These are phyloP conservation scores for Xanthoparmelia taractica DNA, from an alignment of 495 filamentous ascomycete genomes.

Conservation along the genomic window DNA sequence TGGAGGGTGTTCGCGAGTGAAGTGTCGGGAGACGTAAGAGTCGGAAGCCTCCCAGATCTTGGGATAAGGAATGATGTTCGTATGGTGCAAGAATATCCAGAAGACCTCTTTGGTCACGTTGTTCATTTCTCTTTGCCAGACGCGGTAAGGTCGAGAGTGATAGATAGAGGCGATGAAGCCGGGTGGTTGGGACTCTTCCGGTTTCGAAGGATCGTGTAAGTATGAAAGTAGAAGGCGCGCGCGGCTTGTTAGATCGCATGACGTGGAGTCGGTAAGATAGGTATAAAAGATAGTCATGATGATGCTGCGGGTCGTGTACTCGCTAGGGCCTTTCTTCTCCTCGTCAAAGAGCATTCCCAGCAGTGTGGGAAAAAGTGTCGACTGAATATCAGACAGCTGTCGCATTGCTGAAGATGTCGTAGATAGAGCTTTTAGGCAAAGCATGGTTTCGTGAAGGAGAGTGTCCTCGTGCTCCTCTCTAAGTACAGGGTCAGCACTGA, in stretches of 20 bases:
- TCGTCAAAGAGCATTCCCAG: conserved; percentile 89
- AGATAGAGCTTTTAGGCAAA: conserved; percentile 91
- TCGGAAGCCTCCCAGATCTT: conserved; percentile 31
- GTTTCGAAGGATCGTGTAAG: conserved; percentile 70
- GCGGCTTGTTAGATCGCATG: conserved; percentile 48
- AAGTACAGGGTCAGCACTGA: conserved; percentile 22
- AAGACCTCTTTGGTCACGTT: conserved; percentile 97
- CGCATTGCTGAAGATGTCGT: conserved; percentile 78
- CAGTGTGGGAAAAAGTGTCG: conserved; percentile 76
- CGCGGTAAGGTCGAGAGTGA: conserved; percentile 75
- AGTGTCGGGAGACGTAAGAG: conserved; percentile 62
- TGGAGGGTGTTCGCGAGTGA: conserved; percentile 79
- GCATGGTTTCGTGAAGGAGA: conserved; percentile 81
- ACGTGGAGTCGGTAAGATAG: conserved; percentile 56
- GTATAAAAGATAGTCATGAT: conserved; percentile 81
- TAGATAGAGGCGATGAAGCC: conserved; percentile 86
- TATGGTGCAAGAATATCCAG: conserved; percentile 95
- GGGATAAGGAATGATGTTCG: conserved; percentile 68
- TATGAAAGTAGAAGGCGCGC: conserved; percentile 66
- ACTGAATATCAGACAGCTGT: conserved; percentile 71
- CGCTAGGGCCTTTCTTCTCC: conserved; percentile 92
- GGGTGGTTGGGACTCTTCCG: conserved; percentile 65
- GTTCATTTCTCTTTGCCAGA: conserved; percentile 87
- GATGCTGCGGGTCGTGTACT: conserved; percentile 85
- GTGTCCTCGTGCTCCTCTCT: conserved; percentile 96